Conservation (phyloP, 208 protist species). For the Acanthamoeba sp. region DNA sequence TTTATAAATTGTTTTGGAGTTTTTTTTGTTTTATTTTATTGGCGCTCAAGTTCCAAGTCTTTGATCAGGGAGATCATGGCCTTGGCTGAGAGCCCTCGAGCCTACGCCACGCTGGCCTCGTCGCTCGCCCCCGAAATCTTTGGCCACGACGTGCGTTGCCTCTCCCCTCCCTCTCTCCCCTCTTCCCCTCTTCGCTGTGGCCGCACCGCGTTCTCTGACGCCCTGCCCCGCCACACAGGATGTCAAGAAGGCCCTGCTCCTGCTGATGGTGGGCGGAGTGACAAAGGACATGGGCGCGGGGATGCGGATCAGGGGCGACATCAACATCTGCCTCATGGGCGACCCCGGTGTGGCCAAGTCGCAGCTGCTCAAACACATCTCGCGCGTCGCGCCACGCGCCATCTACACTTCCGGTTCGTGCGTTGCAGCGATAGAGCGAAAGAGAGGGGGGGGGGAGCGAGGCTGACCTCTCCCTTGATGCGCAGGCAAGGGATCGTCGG, state of each 20-base stretch:
- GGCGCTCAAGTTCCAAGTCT: not conserved
- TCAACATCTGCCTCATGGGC: constrained; percentile 99
- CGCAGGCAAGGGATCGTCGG: constrained; percentile 91
- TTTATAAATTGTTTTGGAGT: not conserved
- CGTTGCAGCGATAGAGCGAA: not conserved
- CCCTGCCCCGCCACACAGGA: not conserved
- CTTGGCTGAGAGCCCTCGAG: not conserved
- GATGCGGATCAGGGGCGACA: constrained; percentile 93
- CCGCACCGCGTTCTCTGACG: not conserved
- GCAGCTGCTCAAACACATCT: constrained; percentile 92
- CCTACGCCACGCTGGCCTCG: not conserved
- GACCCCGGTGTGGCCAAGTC: constrained; percentile 98
- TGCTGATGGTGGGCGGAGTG: constrained; percentile 91
- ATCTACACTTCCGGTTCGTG: constrained; percentile 64
- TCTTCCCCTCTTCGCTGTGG: not conserved
- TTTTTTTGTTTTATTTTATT: not conserved
- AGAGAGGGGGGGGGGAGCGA: no score
- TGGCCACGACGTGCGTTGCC: constrained; percentile 86
- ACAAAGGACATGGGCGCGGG: constrained; percentile 87
- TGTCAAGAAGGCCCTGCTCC: constrained; percentile 86
- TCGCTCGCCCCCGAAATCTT: constrained; percentile 95
- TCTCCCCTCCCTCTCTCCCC: not conserved
- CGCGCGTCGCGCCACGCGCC: not conserved
- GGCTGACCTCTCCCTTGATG: constrained; percentile 93
- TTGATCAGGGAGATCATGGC: not conserved